Evolutionary conservation across 345 rosid species (phyloP).

Genomic region (Aurinia saxatilis): DNA sequence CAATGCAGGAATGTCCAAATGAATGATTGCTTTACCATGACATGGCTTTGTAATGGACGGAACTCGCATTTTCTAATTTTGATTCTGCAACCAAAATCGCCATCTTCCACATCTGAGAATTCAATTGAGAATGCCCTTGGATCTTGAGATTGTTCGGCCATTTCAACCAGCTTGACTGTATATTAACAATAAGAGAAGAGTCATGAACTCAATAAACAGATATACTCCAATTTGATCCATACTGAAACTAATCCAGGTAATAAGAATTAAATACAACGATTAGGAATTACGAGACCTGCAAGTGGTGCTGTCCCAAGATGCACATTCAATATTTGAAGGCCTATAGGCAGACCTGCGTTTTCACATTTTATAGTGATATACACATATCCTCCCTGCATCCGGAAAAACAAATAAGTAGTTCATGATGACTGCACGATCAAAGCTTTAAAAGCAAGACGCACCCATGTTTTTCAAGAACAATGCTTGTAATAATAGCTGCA

Average conservation of each 20-base stretch:
- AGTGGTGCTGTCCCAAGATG: slow-evolving; percentile 15
- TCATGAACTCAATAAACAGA: background rate
- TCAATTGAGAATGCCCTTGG: slow-evolving; percentile 4
- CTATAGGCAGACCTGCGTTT: slow-evolving; percentile 7
- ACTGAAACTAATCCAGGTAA: background rate
- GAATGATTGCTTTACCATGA: background rate
- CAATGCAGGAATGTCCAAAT: background rate
- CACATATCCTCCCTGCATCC: slow-evolving; percentile 6
- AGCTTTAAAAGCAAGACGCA: background rate
- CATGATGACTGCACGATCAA: background rate
- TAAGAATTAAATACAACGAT: background rate
- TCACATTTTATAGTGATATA: background rate
- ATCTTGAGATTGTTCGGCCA: slow-evolving; percentile 1
- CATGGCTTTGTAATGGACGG: slow-evolving; percentile 1
- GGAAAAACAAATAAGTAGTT: background rate
- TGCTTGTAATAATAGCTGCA: background rate
- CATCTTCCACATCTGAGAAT: slow-evolving; percentile 1
- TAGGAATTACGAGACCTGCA: background rate
- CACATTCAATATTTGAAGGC: slow-evolving; percentile 9
- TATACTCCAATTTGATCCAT: background rate
- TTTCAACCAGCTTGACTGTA: slow-evolving; percentile 1
- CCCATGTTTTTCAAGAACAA: background rate
- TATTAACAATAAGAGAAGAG: background rate
- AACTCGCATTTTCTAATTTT: slow-evolving; percentile 5
- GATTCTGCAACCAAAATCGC: background rate